Evolutionary conservation across 208 protist species (phyloP).

Genomic region (Leptomonas pyrrhocoris): DNA sequence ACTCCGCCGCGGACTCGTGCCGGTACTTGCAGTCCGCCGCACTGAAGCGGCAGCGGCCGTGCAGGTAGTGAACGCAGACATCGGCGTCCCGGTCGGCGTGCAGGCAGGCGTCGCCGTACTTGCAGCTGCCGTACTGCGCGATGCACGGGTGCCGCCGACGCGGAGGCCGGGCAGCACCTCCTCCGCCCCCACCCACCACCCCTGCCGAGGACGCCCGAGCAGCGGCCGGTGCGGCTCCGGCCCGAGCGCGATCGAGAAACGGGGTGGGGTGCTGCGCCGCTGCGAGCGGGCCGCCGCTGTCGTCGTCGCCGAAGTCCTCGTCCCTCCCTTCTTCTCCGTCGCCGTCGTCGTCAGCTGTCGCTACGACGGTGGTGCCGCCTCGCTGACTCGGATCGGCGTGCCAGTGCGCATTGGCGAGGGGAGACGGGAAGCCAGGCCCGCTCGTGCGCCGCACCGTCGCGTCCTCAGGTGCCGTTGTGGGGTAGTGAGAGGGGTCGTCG

Average conservation of each 20-base stretch:
- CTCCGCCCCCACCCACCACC: no score
- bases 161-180: background rate
- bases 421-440: no score
- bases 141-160: slow-evolving; percentile 67
- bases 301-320: background rate
- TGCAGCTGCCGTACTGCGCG: slow-evolving; percentile 73
- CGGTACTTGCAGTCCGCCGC: slow-evolving; percentile 55
- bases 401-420: no score
- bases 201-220: no score
- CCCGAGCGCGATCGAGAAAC: slow-evolving; percentile 23
- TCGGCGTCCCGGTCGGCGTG: slow-evolving; percentile 66
- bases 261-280: slow-evolving; percentile 28
- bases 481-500: no score
- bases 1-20: slow-evolving; percentile 66
- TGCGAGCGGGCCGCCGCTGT: background rate
- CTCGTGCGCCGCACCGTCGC: no score
- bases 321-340: background rate
- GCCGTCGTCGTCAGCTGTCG: no score
- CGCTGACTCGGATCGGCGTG: background rate
- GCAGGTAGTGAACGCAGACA: slow-evolving; percentile 75
- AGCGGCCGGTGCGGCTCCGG: background rate
- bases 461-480: no score
- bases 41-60: slow-evolving; percentile 49
- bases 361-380: background rate
- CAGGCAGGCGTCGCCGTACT: slow-evolving; percentile 62